Conservation (phyloP, 108 stramenopile species). For the Skeletonema marinoi region DNA sequence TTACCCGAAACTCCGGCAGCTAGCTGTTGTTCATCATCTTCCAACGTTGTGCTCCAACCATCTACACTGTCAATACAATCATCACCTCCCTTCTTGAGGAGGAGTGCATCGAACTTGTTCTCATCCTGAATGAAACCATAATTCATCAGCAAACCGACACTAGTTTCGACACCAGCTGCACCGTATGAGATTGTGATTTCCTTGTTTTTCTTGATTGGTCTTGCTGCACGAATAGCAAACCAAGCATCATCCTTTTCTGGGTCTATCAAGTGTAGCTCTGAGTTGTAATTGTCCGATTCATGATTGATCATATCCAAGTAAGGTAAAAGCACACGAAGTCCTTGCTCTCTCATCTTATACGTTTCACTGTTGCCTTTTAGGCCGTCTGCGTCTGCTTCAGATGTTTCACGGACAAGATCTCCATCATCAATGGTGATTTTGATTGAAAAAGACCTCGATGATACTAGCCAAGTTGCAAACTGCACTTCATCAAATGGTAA, state of each 20-base stretch:
- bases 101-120: slow-evolving; percentile 59
- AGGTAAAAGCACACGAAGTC: slow-evolving; percentile 59
- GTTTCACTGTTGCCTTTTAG: neutral
- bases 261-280: slow-evolving; percentile 65
- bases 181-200: slow-evolving; percentile 69
- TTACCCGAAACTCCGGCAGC: slow-evolving; percentile 11
- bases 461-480: slow-evolving; percentile 66
- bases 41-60: slow-evolving; percentile 75
- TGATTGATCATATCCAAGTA: slow-evolving; percentile 78
- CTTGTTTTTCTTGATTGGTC: slow-evolving; percentile 63
- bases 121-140: slow-evolving; percentile 70
- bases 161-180: slow-evolving; percentile 54
- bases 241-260: slow-evolving; percentile 80
- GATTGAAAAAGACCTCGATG: slow-evolving; percentile 57
- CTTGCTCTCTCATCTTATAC: slow-evolving; percentile 23
- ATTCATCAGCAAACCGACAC: slow-evolving; percentile 63
- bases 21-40: slow-evolving; percentile 64
- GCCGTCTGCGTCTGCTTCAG: slow-evolving; percentile 43
- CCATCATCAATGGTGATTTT: slow-evolving; percentile 53
- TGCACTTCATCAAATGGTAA: slow-evolving; percentile 60
- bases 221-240: slow-evolving; percentile 66
- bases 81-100: slow-evolving; percentile 71
- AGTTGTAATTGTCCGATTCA: slow-evolving; percentile 56
- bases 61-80: slow-evolving; percentile 48
- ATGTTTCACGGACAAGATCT: slow-evolving; percentile 35